Base-by-base conservation (phyloP, 2,329 filamentous ascomycete species). In the Calonectria pseudoreteaudii region DNA sequence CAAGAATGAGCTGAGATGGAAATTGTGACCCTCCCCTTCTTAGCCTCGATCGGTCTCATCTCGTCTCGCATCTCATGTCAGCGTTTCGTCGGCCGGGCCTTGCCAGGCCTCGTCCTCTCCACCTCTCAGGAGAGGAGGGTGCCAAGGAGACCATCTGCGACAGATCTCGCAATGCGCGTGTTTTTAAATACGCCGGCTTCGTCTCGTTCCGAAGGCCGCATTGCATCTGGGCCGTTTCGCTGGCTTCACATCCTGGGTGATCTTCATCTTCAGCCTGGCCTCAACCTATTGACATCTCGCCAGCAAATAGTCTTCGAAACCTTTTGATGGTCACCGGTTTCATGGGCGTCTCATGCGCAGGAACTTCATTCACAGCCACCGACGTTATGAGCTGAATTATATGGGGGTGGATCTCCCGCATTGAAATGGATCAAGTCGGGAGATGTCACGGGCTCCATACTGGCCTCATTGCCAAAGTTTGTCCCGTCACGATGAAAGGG, bases 151-250 rank as follows among this genome's bases (percentile, higher is more conserved):
- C 49, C 66, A 50, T 60, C 58, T 60, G 50, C 50, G 38, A 69
- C 66, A 18, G 38, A 66, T 68, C 58, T 62, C 41, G 53, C 58
- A 66, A 50, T 58, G 49, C 30, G 41, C 28, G 49, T 30, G 71
- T 60, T 69, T 66, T 30, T 56, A 50, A n/a, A 34, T 49, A 50
- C 38, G 31, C 31, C 70, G 70, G 65, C 53, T 68, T 26, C 44
- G 70, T 58, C 70, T 41, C 70, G 62, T 56, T 71, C 70, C 70
- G 70, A 49, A 47, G 70, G 70, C 66, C 70, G 53, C 58, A 53
- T 41, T 66, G 50, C 34, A 38, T 68, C 70, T 53, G 49, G 56
- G 56, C 66, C 30, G 58, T 68, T 69, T 72, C 50, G 50, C 56
- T 36, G 49, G 10, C 52, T 52, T 36, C 13, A 62, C 1, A 41